Evolutionary conservation across 495 filamentous ascomycete genomes (phyloP), one percentile per base, ranked within the genome.

Genomic region (Penicillium pancosmium): DNA sequence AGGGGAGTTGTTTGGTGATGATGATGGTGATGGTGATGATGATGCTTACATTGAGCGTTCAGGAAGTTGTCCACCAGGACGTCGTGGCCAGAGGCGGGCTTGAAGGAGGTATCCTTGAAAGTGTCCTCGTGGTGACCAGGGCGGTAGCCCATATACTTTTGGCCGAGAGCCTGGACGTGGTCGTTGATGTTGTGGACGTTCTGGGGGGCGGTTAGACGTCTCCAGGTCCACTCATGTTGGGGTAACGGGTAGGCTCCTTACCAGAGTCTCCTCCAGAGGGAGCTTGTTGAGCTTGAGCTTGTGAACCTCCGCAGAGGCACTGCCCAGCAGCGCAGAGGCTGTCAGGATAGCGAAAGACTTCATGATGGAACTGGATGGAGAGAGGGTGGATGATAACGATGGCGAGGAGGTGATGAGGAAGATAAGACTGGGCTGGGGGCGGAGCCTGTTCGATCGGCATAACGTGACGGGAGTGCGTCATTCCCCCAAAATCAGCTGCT

Each of bases 261-360:
- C 93, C 67, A 99, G 85, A 78, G 97, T 93, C 74, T 98, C 91
- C 21, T 88, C 82, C 40, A 98, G 81, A 59, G 95, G 91, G 54
- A 98, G 79, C 86, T 99, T 99, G 84, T 96, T 89, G 66, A 99
- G 87, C 82, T 95, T 95, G 82, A 96, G 84, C 83, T 90, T 93
- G 82, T 97, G 91, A 43, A 94, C 82, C 68, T 86, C 91, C 59
- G 90, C 92, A 70, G 89, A 82, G 65, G 89, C 87, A 74, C 88
- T 86, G 79, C 90, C 86, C 71, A 95, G 81, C 86, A 96, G 85
- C 85, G 85, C 78, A 63, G 88, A 88, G 65, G 87, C 84, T 79
- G 92, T 87, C 68, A 91, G 82, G 61, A 88, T 68, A 62, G 88
- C 78, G 76, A 87, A 76, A 66, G 85, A 82, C 85, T 95, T 98